Evolutionary conservation across 2,329 filamentous ascomycete species (phyloP), one percentile per base, ranked within the genome.

Genomic region (Fusarium sp.): DNA sequence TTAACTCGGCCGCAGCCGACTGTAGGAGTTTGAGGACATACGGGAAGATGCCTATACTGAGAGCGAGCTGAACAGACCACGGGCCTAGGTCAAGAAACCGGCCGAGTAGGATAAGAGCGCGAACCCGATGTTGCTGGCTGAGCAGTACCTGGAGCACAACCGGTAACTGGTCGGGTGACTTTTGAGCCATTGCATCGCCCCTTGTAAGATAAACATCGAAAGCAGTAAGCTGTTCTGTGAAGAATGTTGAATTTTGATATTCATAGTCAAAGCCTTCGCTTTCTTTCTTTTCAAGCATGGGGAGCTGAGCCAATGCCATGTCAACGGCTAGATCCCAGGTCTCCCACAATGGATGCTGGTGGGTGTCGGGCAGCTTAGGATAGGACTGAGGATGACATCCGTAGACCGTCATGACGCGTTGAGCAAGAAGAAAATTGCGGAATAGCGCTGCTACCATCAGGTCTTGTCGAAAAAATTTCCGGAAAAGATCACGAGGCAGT

Each of bases 381-480:
- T 93, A 95, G 22, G 95, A 98, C 76, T 97, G 93, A 6, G 96
- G 96, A 79, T 97, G 94, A 80, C 96, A 99, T 75, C 97, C 95
- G 80, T 98, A 98, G 3, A 95, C 94, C 67, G 93, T 91, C 96
- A 99, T 98, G 77, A 99, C 93, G 74, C 96, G 90, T 82, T 99
- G 96, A 6, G 95, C 94, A 7, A 99, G 89, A 3, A 99, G 88
- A 80, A 98, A 98, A 81, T 99, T 99, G 59, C 96, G 91, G 83
- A 98, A 99, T 13, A 99, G 86, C 5, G 96, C 96, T 18, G 96
- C 96, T n/a, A 99, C 96, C 95, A 99, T 98, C 18, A 99, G 87
- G 81, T 99, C 96, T 82, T 99, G 96, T 47, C 96, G 88, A 83
- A 99, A 99, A 69, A 98, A 94, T 82, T 98, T 98, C 83, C 97